Percentiles rank a stretch among this genome's conserved stretches.
Conservation (phyloP, 106 monocot species). For the Platanthera zijinensis region DNA sequence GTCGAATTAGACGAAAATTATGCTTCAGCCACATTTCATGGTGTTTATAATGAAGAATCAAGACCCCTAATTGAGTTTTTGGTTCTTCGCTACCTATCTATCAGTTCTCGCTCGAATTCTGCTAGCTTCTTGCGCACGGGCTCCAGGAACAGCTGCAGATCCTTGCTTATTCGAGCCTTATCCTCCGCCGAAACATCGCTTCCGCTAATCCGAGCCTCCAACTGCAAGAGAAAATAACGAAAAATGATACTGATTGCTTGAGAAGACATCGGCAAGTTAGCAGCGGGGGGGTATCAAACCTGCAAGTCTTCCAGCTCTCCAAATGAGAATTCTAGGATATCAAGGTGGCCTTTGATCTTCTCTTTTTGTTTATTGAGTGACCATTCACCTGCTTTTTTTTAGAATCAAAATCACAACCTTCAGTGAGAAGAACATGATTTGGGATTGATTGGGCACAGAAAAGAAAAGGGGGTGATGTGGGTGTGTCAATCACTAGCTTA, state of each 20-base stretch:
- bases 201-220: slow-evolving; percentile 41
- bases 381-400: slow-evolving; percentile 67
- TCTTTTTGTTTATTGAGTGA: slow-evolving; percentile 46
- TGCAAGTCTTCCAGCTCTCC: slow-evolving; percentile 90
- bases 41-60: too few relatives aligned
- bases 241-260: not conserved
- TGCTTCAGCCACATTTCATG: too few relatives aligned
- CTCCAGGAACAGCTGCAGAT: slow-evolving; percentile 47
- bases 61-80: too few relatives aligned
- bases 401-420: not conserved
- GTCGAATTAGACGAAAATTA: too few relatives aligned
- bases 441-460: not conserved
- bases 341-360: slow-evolving; percentile 70
- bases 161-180: slow-evolving; percentile 46
- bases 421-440: not conserved
- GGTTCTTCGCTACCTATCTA: slow-evolving; percentile 38
- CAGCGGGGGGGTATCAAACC: slow-evolving; percentile 20
- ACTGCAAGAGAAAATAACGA: slow-evolving; percentile 19
- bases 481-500: not conserved
- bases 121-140: slow-evolving; percentile 55
- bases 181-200: slow-evolving; percentile 46
- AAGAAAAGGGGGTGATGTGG: not conserved
- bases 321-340: slow-evolving; percentile 85
- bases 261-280: too few relatives aligned
- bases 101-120: slow-evolving; percentile 73